Base-by-base conservation (phyloP, 2,329 filamentous ascomycete species). In the Rhytidhysteron rufulum region DNA sequence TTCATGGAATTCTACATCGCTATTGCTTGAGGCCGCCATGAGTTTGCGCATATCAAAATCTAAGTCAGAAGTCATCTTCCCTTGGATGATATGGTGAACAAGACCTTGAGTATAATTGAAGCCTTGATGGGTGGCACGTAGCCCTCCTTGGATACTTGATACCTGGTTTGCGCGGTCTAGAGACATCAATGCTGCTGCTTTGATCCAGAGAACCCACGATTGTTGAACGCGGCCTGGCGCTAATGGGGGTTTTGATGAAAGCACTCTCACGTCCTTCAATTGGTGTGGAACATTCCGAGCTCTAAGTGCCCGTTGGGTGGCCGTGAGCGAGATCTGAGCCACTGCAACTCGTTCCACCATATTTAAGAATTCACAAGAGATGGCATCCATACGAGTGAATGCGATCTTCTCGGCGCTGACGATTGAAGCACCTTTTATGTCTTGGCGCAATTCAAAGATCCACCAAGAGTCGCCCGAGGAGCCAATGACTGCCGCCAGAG, bases 1-100 rank as follows among this genome's bases (percentile, higher is more conserved):
- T 17, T 65, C 65, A 47, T 78, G 75, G 60, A 85, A 87, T 3
- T 72, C 73, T 18, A 88, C 77, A 51, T 85, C 78, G 3, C 70
- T 69, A 49, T 83, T 80, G 18, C 81, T 67, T 35, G 53, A 66
- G 33, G 48, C 50, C n/a, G 63, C 50, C 46, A 65, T 65, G 18
- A 73, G 57, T 38, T 66, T 60, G 30, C 58, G 51, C 60, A 64
- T 62, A 35, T 60, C 57, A 19, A 49, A 47, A n/a, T 53, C 57
- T 25, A 58, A 58, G 18, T 61, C 45, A 38, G 59, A 57, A 9
- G 60, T 53, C 50, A 72, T 60, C 5, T 51, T 62, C 5, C 71
- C 60, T 33, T 62, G 57, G 15, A 69, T 55, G 34, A 70, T 62
- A 39, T 72, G 66, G 44, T 60, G 57, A 3, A 70, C 57, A n/a